Percentiles rank a stretch among this genome's conserved stretches.
Evolutionary conservation across 1,284 basidiomycete genomes (phyloP).

Genomic region (Rhodotorula glutinis): DNA sequence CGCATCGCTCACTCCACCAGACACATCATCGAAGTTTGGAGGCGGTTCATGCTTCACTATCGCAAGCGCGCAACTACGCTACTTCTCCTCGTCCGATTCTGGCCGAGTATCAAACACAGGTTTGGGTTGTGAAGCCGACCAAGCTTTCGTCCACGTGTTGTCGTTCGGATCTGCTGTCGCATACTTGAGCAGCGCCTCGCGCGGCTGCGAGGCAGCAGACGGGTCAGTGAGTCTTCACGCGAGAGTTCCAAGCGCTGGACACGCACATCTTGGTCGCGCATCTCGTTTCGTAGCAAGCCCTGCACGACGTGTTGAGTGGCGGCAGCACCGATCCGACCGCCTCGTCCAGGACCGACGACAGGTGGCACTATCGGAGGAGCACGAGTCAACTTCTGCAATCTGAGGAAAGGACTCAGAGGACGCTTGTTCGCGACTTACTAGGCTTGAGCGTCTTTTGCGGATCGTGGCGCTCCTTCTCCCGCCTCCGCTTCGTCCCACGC

Average conservation of each 20-base stretch:
- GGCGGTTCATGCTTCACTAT: background rate
- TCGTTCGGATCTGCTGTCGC: slow-evolving; percentile 56
- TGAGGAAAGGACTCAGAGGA: too few relatives aligned
- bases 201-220: slow-evolving; percentile 82
- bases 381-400: background rate
- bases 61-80: background rate
- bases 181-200: slow-evolving; percentile 93
- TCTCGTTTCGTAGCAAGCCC: slow-evolving; percentile 81
- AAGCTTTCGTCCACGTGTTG: slow-evolving; percentile 37
- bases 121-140: slow-evolving; percentile 37
- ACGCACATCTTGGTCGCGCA: slow-evolving; percentile 88
- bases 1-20: background rate
- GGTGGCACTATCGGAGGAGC: slow-evolving; percentile 62
- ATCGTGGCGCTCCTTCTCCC: slow-evolving; percentile 82
- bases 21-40: background rate
- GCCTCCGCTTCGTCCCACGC: slow-evolving; percentile 63
- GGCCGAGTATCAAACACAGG: slow-evolving; percentile 31
- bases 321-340: slow-evolving; percentile 89
- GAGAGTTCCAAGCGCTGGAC: background rate
- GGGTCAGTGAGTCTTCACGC: slow-evolving; percentile 51
- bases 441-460: slow-evolving; percentile 85
- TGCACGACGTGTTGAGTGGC: slow-evolving; percentile 94
- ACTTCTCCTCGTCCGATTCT: slow-evolving; percentile 27
- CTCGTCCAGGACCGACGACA: slow-evolving; percentile 82
- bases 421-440: slow-evolving; percentile 18